Evolutionary conservation across 139 green algal species (phyloP).

Genomic region (Tetradesmus lagerheimii): DNA sequence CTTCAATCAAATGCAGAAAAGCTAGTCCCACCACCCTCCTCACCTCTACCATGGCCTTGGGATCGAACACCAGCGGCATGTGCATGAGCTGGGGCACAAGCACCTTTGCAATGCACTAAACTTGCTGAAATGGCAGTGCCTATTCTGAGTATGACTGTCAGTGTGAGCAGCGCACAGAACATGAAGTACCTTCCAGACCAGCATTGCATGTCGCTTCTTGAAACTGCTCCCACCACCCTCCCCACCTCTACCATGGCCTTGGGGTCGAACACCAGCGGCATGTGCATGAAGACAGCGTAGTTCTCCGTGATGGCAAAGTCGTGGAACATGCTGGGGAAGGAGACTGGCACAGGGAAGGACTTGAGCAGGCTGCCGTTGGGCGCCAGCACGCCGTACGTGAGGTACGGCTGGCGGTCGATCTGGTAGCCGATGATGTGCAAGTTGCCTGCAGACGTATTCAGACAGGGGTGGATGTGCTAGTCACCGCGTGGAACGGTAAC

Average conservation of each 20-base stretch:
- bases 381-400: slow-evolving; percentile 33
- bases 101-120: too few species aligned
- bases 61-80: slow-evolving; percentile 79
- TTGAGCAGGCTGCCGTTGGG: slow-evolving; percentile 44
- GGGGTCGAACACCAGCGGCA: slow-evolving; percentile 79
- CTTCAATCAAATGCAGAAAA: too few species aligned
- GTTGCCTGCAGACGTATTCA: slow-evolving; percentile 36
- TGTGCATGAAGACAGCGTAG: slow-evolving; percentile 82
- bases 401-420: slow-evolving; percentile 38
- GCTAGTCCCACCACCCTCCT: too few species aligned
- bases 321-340: slow-evolving; percentile 37
- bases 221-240: too few species aligned
- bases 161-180: too few species aligned
- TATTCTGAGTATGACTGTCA: too few species aligned
- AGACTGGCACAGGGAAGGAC: slow-evolving; percentile 36
- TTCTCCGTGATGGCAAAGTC: slow-evolving; percentile 84
- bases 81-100: too few species aligned
- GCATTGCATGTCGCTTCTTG: too few species aligned
- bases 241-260: slow-evolving; percentile 74
- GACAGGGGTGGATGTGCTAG: too few species aligned
- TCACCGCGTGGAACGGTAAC: too few species aligned
- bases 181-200: too few species aligned
- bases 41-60: slow-evolving; percentile 72
- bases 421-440: slow-evolving; percentile 51
- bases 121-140: too few species aligned